These are phyloP conservation scores for Chlamydomonas eustigma DNA, from an alignment of 139 green algal species.

Conservation along the genomic window DNA sequence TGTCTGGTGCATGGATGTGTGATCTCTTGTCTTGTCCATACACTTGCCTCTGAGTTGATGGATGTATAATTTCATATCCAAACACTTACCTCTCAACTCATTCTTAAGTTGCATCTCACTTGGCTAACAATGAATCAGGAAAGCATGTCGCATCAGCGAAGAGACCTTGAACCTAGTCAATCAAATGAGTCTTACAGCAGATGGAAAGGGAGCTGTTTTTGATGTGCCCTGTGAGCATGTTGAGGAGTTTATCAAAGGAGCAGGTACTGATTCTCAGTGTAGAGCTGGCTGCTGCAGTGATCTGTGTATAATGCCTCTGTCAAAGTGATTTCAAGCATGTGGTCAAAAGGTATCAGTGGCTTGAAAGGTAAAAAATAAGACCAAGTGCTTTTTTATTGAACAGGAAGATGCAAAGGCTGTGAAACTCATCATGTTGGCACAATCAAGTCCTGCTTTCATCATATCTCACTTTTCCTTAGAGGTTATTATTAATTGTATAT, in stretches of 20 bases:
- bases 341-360: neutral
- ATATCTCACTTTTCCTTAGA: neutral
- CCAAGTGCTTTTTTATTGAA: neutral
- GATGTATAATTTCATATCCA: too few species aligned
- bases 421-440: neutral
- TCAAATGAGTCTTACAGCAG: neutral
- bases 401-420: neutral
- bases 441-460: neutral
- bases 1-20: too few species aligned
- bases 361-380: neutral
- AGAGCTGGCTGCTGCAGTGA: neutral
- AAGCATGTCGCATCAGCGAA: neutral
- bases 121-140: too few species aligned
- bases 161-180: neutral
- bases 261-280: too few species aligned
- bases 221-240: constrained; percentile 7
- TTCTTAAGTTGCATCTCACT: too few species aligned
- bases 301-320: neutral
- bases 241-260: neutral
- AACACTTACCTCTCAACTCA: too few species aligned
- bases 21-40: too few species aligned
- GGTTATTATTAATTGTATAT: neutral
- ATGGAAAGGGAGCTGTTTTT: constrained; percentile 11
- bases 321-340: neutral
- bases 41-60: too few species aligned